phyloP scores from a whole-genome alignment of 768 basidiomycete species.

The Tricholomella constricta region DNA sequence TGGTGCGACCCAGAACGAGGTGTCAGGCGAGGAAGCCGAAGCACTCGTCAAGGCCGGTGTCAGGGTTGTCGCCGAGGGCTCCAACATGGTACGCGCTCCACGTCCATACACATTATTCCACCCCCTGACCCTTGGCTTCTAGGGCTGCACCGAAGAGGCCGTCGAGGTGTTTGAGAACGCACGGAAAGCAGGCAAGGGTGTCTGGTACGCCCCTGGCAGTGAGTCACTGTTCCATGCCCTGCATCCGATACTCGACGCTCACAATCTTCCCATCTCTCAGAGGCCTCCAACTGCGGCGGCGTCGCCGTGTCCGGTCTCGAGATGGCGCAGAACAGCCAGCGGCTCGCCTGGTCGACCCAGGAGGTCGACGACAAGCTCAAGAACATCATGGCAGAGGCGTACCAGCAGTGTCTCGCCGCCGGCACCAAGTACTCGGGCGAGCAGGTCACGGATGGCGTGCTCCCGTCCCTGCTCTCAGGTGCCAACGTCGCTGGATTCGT shows the following conservation, averaged over 20 bases:
- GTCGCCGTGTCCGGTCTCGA: constrained; percentile 79
- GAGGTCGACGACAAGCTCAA: constrained; percentile 72
- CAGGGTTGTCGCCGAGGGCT: constrained; percentile 74
- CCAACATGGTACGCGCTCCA: constrained; percentile 56
- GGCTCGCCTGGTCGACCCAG: constrained; percentile 59
- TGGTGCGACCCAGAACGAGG: constrained; percentile 72
- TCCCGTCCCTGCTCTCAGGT: constrained; percentile 59
- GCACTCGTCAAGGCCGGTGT: constrained; percentile 69
- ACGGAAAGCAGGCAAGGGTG: constrained; percentile 50
- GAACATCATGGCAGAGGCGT: constrained; percentile 70
- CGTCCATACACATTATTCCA: neutral
- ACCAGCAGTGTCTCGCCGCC: constrained; percentile 55
- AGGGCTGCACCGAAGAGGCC: constrained; percentile 72
- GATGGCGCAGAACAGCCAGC: constrained; percentile 78
- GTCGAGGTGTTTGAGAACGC: constrained; percentile 70
- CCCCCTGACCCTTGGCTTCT: neutral
- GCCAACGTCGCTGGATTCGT: constrained; percentile 77
- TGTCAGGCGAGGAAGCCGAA: constrained; percentile 67
- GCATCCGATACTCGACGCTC: constrained; percentile 1
- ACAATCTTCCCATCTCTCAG: constrained; percentile 18
- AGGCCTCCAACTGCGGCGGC: constrained; percentile 69
- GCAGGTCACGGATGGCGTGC: constrained; percentile 35
- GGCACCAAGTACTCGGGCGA: constrained; percentile 61
- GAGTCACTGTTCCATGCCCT: constrained; percentile 19
- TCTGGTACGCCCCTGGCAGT: constrained; percentile 80